Percentiles rank a stretch among this genome's conserved stretches.
Conservation (phyloP, 768 basidiomycete genomes). For the Trametes punicea region DNA sequence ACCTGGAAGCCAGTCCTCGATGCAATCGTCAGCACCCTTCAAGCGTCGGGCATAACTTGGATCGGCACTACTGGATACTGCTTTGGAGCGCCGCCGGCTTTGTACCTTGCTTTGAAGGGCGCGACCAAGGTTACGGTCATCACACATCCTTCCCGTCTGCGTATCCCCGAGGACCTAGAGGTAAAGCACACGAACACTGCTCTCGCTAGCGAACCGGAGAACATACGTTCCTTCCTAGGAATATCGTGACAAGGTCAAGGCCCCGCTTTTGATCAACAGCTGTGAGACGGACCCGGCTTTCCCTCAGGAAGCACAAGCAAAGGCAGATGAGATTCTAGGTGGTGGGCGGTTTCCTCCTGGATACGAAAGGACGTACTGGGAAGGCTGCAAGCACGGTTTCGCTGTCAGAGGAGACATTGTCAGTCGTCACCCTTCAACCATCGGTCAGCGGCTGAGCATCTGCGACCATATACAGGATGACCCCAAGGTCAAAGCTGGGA, state of each 20-base stretch:
- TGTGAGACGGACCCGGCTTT: slow-evolving; percentile 36
- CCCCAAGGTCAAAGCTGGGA: neutral
- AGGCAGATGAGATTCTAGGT: slow-evolving; percentile 38
- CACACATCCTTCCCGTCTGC: slow-evolving; percentile 46
- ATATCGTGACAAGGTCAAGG: slow-evolving; percentile 33
- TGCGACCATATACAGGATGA: neutral
- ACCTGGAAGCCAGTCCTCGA: slow-evolving; percentile 35
- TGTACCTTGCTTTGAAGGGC: slow-evolving; percentile 44
- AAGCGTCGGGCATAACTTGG: slow-evolving; percentile 35
- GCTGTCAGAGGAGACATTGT: slow-evolving; percentile 41
- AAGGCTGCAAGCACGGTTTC: slow-evolving; percentile 29
- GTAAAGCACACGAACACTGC: slow-evolving; percentile 13
- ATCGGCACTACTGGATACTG: slow-evolving; percentile 44
- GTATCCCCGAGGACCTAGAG: slow-evolving; percentile 38
- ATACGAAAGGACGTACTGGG: slow-evolving; percentile 34
- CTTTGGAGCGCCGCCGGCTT: slow-evolving; percentile 42
- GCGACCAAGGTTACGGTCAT: slow-evolving; percentile 38
- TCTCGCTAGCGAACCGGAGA: too few relatives aligned
- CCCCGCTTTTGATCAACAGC: slow-evolving; percentile 43
- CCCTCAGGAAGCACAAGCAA: slow-evolving; percentile 31
- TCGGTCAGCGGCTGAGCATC: neutral
- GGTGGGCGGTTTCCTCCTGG: slow-evolving; percentile 36
- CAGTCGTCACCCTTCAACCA: slow-evolving; percentile 1
- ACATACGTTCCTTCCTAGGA: slow-evolving; percentile 20
- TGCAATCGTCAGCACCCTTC: slow-evolving; percentile 36